These are phyloP conservation scores for Strigomonas oncopelti DNA, from an alignment of 208 protist genomes.

Conservation along the genomic window DNA sequence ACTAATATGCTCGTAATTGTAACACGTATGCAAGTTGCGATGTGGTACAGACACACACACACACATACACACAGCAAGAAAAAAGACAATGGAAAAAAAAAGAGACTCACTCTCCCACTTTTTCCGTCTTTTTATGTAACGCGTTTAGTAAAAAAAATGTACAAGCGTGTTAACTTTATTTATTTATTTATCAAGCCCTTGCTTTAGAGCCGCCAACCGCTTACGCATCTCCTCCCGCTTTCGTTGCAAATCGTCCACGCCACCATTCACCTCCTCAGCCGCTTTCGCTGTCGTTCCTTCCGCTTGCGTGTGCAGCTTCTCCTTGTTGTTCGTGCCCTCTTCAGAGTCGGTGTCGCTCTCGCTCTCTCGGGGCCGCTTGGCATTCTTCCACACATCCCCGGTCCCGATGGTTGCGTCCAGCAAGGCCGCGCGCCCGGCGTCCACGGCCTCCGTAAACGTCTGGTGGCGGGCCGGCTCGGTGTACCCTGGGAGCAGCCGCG, in stretches of 20 bases:
- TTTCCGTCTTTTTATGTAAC: constrained; percentile 4
- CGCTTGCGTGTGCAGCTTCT: background rate
- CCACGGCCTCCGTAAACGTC: constrained; percentile 20
- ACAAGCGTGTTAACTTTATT: too few species aligned
- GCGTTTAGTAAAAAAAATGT: too few species aligned
- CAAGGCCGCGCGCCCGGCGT: constrained; percentile 19
- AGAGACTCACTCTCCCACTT: background rate
- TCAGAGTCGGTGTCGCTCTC: too few species aligned
- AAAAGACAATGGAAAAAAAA: background rate
- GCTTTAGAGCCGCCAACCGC: constrained; percentile 46
- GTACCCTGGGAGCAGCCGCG: constrained; percentile 33
- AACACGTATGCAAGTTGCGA: too few species aligned
- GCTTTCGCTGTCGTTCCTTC: constrained; percentile 16
- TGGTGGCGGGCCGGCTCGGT: constrained; percentile 19
- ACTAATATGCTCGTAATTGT: too few species aligned
- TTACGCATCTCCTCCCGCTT: constrained; percentile 49
- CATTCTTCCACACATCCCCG: too few species aligned
- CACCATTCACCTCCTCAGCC: too few species aligned
- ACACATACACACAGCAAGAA: too few species aligned
- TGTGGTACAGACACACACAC: constrained; percentile 12
- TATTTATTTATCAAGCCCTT: constrained; percentile 2
- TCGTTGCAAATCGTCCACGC: constrained; percentile 32
- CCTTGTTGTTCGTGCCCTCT: background rate
- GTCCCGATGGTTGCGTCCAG: background rate
- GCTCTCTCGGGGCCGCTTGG: too few species aligned